A percentile compares a stretch with the other conserved stretches of the same genome.
Conservation (phyloP, 139 green algal genomes). For the Coccomyxa sp. region DNA sequence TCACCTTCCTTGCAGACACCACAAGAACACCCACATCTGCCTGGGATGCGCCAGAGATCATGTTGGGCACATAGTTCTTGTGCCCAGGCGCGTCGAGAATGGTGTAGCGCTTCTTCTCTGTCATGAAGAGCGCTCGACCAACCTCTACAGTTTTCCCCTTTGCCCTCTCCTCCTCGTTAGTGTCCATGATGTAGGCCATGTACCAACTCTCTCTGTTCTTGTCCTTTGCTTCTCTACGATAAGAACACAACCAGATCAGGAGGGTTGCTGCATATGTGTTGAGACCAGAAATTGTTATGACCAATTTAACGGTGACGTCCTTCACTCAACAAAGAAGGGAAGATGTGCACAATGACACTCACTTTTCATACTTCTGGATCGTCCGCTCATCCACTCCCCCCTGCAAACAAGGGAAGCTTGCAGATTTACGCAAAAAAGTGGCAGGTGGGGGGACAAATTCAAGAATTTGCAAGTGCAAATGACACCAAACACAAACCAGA, state of each 20-base stretch:
- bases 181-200: constrained; percentile 99
- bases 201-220: constrained; percentile 99
- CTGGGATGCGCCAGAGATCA: constrained; percentile 87
- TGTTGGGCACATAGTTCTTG: constrained; percentile 98
- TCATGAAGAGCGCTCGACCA: constrained; percentile 86
- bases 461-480: no score
- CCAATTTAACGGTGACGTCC: no score
- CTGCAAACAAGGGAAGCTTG: constrained; percentile 2
- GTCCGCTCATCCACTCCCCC: constrained; percentile 94
- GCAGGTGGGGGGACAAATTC: no score
- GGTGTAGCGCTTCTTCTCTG: constrained; percentile 83
- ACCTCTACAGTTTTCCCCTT: constrained; percentile 99
- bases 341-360: constrained; percentile 12
- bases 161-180: constrained; percentile 97
- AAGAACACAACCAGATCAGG: background rate
- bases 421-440: no score
- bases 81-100: constrained; percentile 97
- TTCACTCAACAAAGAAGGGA: background rate
- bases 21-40: constrained; percentile 88
- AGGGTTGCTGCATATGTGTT: background rate
- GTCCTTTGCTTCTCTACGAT: constrained; percentile 89
- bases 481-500: no score
- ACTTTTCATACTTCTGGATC: constrained; percentile 99
- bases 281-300: background rate
- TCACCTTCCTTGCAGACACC: constrained; percentile 81